Base-by-base conservation (phyloP, 1,284 basidiomycete species). In the Sanghuangporus sanghuang region DNA sequence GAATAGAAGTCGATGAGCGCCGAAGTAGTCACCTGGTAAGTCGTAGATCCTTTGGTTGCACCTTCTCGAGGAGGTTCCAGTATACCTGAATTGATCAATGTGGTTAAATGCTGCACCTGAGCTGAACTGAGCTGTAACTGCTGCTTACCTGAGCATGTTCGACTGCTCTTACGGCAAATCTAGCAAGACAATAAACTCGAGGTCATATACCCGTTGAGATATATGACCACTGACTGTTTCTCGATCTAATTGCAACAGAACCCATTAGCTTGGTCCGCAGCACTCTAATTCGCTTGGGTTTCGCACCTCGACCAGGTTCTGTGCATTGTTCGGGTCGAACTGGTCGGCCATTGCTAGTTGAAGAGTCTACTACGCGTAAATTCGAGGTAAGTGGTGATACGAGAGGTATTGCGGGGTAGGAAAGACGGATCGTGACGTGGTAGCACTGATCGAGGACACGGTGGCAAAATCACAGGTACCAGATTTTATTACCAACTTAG, bases 141-240 rank as follows among this genome's bases (percentile, higher is more conserved):
- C 9, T 46, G 3, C 79, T 67, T 64, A 92, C 94, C 81, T 96
- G 93, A 62, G 95, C 92, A 70, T 97, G 94, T 74, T 97, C 95
- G 65, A 98, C 95, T 40, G 95, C 95, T 77, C 92, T 95, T 61
- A 99, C 96, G 32, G 96, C 96, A 73, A 96, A 97, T 75, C 91
- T 92, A n/a, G 54, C 35, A 21, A 39, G 8, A 11, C 21, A 18
- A 6, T 12, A 57, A 9, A 23, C 23, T 18, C 40, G 39, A 21
- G 6, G 12, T 23, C 63, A 62, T 48, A 7, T 3, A 50, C 32
- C 52, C 39, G 48, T 42, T 35, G 40, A 23, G n/a, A 38, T 38
- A 59, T 54, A 42, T 21, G 55, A 52, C 16, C 40, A 83, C 89
- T 75, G 72, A 92, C 90, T 98, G 95, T 84, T 95, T 96, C 80